Evolutionary conservation across 805 yeast species (phyloP), one percentile per base, ranked within the genome.

Genomic region (Metschnikowia peoriensis): DNA sequence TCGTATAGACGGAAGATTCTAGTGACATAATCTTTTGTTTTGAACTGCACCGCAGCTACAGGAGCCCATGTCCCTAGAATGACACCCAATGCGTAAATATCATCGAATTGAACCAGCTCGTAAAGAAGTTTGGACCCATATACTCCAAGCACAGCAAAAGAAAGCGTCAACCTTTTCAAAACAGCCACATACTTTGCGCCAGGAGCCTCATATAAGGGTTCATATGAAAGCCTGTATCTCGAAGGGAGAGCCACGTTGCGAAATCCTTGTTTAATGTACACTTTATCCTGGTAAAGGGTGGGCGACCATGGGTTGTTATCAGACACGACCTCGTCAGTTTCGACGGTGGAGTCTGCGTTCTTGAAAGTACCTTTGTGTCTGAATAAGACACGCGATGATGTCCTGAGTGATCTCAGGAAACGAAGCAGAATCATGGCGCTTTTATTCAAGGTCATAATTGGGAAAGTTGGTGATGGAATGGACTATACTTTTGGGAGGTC

Each of bases 1-100:
- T 84, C 83, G 64, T 88, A 89, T 22, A 89, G 72, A 43, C 96
- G 70, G 69, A 81, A 88, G 14, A 89, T 81, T 55, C 89, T 72
- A 2, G 88, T 74, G 32, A 89, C 96, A 58, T 86, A 86, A 49
- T 88, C 84, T 35, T 75, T 71, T 2, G 89, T 80, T 47, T 82
- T 75, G 61, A 76, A 83, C 57, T 75, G 78, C 10, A 71, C 74
- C 5, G 65, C 62, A 2, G 81, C 69, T 1, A 83, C 66, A 0
- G 96, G 94, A 2, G 80, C 67, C 4, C 89, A 86, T 14, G 82
- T 54, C 1, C 81, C 63, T 0, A 81, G 62, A 4, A 83, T 58
- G 6, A 78, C 61, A 1, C 78, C 71, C 28, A 69, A 57, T 2
- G 82, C 80, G 54, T 82, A 69, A 15, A 77, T 70, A 6, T 78